A percentile compares a stretch with the other conserved stretches of the same genome.
These are phyloP conservation scores for Candida tallmaniae DNA, from an alignment of 805 yeast species.

Conservation along the genomic window DNA sequence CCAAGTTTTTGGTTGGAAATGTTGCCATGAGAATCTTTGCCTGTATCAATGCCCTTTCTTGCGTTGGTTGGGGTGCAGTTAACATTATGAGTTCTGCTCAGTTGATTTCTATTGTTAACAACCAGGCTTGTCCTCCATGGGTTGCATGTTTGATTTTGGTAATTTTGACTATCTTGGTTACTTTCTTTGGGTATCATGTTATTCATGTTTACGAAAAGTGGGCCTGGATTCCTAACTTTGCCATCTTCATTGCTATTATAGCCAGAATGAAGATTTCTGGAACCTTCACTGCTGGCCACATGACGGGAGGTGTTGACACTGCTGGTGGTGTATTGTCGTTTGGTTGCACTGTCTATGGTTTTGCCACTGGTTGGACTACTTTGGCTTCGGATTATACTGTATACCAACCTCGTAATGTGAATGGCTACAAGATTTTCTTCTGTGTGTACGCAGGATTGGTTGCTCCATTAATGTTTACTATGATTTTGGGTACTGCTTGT, in stretches of 20 bases:
- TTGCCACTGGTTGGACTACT: constrained; percentile 30
- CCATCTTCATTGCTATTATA: constrained; percentile 23
- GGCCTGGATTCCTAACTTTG: constrained; percentile 29
- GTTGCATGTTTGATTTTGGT: constrained; percentile 33
- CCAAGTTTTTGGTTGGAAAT: constrained; percentile 29
- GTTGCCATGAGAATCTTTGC: constrained; percentile 27
- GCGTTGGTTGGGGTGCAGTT: constrained; percentile 33
- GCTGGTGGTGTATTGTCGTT: constrained; percentile 28
- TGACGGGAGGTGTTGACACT: constrained; percentile 22
- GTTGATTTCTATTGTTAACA: constrained; percentile 22
- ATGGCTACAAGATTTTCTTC: constrained; percentile 22
- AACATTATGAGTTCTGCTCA: constrained; percentile 28
- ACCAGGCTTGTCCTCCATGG: constrained; percentile 25
- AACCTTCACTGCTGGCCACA: constrained; percentile 20
- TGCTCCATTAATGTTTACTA: constrained; percentile 23
- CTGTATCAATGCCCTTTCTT: constrained; percentile 22
- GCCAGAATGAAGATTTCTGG: constrained; percentile 23
- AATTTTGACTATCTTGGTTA: constrained; percentile 21
- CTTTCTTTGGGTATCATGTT: constrained; percentile 28
- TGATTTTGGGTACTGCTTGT: constrained; percentile 29
- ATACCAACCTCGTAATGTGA: constrained; percentile 24
- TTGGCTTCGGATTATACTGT: constrained; percentile 32
- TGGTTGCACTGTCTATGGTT: constrained; percentile 27
- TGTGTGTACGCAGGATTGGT: constrained; percentile 25
- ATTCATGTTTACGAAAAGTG: constrained; percentile 29